phyloP scores from a whole-genome alignment of 2,329 filamentous ascomycete genomes.

The Meredithiella fracta region DNA sequence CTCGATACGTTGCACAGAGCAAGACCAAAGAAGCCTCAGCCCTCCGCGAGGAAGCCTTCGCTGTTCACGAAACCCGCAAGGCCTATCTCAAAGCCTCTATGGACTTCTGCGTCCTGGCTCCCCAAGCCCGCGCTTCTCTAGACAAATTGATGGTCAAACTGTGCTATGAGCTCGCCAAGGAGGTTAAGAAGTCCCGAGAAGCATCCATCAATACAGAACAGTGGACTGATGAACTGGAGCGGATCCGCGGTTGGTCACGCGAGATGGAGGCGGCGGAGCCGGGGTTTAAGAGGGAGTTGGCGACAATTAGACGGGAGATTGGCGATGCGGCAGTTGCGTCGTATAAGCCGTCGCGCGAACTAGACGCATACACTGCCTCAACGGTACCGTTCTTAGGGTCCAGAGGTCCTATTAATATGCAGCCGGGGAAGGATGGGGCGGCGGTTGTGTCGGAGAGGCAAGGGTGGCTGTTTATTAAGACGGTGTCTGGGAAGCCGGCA shows the following conservation, averaged over 20 bases:
- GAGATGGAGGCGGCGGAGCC: constrained; percentile 87
- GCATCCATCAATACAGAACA: constrained; percentile 45
- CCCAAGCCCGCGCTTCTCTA: constrained; percentile 66
- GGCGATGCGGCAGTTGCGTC: constrained; percentile 57
- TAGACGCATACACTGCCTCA: constrained; percentile 81
- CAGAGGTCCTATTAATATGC: constrained; percentile 43
- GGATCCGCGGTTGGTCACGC: constrained; percentile 79
- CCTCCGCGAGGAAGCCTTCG: constrained; percentile 85
- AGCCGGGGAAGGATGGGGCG: constrained; percentile 23
- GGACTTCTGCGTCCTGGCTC: constrained; percentile 80
- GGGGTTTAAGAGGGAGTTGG: constrained; percentile 65
- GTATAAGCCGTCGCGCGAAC: constrained; percentile 69
- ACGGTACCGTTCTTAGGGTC: constrained; percentile 77
- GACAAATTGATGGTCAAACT: constrained; percentile 76
- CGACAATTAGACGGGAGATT: constrained; percentile 63
- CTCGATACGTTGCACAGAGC: constrained; percentile 67
- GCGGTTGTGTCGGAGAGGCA: constrained; percentile 60
- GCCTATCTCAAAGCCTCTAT: constrained; percentile 80
- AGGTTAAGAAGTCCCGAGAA: constrained; percentile 60
- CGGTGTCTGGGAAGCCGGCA: constrained; percentile 71
- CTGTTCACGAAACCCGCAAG: constrained; percentile 82
- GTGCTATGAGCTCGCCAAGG: constrained; percentile 74
- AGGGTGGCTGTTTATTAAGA: constrained; percentile 79
- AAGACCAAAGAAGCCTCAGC: constrained; percentile 90
- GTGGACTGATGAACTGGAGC: constrained; percentile 69